A percentile compares a stretch with the other conserved stretches of the same genome.
Conservation (phyloP, 129 eudicot genomes). For the Sambucus nigra region DNA sequence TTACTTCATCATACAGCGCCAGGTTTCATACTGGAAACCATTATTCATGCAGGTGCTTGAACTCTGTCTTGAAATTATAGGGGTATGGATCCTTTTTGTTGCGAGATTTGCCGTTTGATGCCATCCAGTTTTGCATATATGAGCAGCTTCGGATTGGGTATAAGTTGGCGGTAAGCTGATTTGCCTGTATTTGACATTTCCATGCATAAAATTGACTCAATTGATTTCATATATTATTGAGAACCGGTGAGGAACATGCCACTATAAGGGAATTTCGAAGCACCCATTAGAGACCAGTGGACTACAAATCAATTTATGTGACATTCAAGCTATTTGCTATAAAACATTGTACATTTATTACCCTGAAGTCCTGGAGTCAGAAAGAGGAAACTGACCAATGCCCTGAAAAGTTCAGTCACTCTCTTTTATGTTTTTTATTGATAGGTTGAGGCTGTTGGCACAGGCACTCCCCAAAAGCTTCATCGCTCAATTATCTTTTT, state of each 20-base stretch:
- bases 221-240: not conserved
- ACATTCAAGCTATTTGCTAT: not conserved
- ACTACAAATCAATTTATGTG: not conserved
- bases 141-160: slow-evolving; percentile 85
- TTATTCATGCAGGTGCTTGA: no score
- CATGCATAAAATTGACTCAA: not conserved
- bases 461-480: not conserved
- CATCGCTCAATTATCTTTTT: not conserved
- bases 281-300: not conserved
- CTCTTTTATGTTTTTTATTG: not conserved
- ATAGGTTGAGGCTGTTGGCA: not conserved
- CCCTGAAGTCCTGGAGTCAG: not conserved
- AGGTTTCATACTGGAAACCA: no score
- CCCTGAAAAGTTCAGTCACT: not conserved
- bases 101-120: slow-evolving; percentile 93
- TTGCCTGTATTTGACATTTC: not conserved
- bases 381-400: not conserved
- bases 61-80: slow-evolving; percentile 36
- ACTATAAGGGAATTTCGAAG: not conserved
- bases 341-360: not conserved
- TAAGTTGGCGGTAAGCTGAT: slow-evolving; percentile 71
- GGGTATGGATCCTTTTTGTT: slow-evolving; percentile 77
- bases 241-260: not conserved
- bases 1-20: no score
- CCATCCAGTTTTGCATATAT: slow-evolving; percentile 81